Evolutionary conservation across 768 basidiomycete genomes (phyloP), one percentile per base, ranked within the genome.

Genomic region (Mycena sanguinolenta): DNA sequence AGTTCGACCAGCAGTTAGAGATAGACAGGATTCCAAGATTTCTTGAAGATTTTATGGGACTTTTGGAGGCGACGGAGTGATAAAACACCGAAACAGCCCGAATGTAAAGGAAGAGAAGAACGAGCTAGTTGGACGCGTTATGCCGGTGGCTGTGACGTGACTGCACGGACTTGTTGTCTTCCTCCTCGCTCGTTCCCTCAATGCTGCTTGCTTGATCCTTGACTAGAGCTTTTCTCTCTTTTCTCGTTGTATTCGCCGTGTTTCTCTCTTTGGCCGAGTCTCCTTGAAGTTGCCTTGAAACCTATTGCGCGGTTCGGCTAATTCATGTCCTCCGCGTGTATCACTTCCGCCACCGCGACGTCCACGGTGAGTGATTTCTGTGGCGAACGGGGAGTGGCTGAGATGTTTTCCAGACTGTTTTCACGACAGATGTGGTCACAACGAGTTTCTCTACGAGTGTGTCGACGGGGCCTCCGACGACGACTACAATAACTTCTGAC

Each of bases 321-420:
- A 39, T 17, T n/a, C 59, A 81, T 81, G 80, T 73, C 80, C 16
- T 80, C 81, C 76, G 76, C 86, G 63, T 89, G 87, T 73, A 76
- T 76, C 42, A 77, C 84, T 25, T 77, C 80, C 59, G 82, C 87
- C 55, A 87, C 86, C 9, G 78, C 78, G 72, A 87, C 87, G 8
- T 76, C 77, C 53, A 86, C 83, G 67, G 79, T 70, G 63, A 46
- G 64, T 32, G 25, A 14, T 25, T 38, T 54, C 13, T 38, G 12
- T 21, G n/a, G n/a, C 36, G 5, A 42, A 27, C 1, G 23, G 44
- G n/a, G 10, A 14, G n/a, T 16, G 55, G 9, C 58, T 66, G 27
- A 73, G 6, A 17, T n/a, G 10, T 9, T 34, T 13, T 17, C 9
- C 27, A 73, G 72, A 70, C 77, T 53, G 75, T 81, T 7, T 36